Conservation (phyloP, 2,329 filamentous ascomycete species). For the Colletotrichum limetticola region DNA sequence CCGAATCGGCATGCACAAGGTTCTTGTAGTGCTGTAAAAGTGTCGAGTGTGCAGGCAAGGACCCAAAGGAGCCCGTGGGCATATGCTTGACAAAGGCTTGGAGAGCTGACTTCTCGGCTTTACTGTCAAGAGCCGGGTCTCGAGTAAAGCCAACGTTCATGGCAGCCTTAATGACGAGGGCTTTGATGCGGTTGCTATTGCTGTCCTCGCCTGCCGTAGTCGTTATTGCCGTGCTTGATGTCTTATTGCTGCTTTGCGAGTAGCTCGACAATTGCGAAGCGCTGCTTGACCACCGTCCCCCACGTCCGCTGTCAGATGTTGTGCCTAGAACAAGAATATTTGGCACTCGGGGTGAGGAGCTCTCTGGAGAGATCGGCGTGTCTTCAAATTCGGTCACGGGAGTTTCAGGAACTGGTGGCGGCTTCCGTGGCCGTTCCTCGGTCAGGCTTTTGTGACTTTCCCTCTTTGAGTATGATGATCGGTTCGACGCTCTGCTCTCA, state of each 20-base stretch:
- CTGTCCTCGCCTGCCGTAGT: conserved; percentile 76
- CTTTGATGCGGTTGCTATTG: conserved; percentile 81
- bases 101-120: conserved; percentile 64
- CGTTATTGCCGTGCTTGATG: conserved; percentile 78
- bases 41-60: conserved; percentile 73
- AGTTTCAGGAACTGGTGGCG: conserved; percentile 78
- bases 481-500: conserved; percentile 62
- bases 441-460: conserved; percentile 62
- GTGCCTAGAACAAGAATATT: conserved; percentile 91
- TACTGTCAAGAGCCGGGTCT: conserved; percentile 56
- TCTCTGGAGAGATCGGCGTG: conserved; percentile 83
- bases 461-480: conserved; percentile 63
- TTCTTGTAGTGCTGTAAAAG: conserved; percentile 85
- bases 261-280: conserved; percentile 83
- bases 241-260: conserved; percentile 75
- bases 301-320: conserved; percentile 65
- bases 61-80: conserved; percentile 82
- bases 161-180: conserved; percentile 84
- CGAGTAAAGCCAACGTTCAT: conserved; percentile 85
- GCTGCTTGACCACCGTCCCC: conserved; percentile 83
- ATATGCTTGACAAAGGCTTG: conserved; percentile 82
- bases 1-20: conserved; percentile 78
- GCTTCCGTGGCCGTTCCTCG: conserved; percentile 61
- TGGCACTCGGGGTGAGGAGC: conserved; percentile 78
- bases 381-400: conserved; percentile 97